Base-by-base conservation (phyloP, 352 stramenopile genomes). In the Pythium rhizo-oryzae region DNA sequence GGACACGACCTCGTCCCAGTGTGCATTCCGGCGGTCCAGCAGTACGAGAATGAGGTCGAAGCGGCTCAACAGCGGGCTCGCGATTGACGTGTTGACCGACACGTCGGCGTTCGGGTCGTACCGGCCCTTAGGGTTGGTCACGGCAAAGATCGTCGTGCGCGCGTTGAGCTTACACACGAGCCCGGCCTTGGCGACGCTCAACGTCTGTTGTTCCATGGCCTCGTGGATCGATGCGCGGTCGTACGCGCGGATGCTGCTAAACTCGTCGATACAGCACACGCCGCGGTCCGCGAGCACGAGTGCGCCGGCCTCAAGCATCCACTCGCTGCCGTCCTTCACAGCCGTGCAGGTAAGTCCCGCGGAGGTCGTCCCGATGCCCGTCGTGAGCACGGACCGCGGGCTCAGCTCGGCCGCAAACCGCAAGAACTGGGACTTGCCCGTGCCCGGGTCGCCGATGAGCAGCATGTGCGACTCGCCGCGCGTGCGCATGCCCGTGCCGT, bases 261-360 rank as follows among this genome's bases (percentile, higher is more conserved):
- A 99, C 82, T 99, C 96, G 81, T 99, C 97, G 74, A 99, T 99
- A 71, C 94, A 99, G 72, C 96, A 99, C 49, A 99, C 85, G 7
- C 96, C 94, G 33, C 85, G 75, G 58, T 97, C 91, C 9, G 91
- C 92, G 18, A 98, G 76, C 0, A 99, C 95, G 9, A 99, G 75
- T 11, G 97, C 97, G 13, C 97, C 96, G 39, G 96, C 97, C 71
- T 99, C 97, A 8, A 99, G 81, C 75, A 96, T 96, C 89, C 97
- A 99, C 76, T 99, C 97, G 8, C 83, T 82, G 16, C 89, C 88
- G 67, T 99, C 97, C 63, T 97, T 96, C 12, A 99, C 96, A 4
- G 97, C 97, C 11, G 97, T 97, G 75, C 97, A 99, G 28, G 97
- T 99, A 15, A 99, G 75, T 13, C 97, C 97, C 19, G 97, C 97